Conservation (phyloP, 1,284 basidiomycete species). For the Phylloporus gajari region DNA sequence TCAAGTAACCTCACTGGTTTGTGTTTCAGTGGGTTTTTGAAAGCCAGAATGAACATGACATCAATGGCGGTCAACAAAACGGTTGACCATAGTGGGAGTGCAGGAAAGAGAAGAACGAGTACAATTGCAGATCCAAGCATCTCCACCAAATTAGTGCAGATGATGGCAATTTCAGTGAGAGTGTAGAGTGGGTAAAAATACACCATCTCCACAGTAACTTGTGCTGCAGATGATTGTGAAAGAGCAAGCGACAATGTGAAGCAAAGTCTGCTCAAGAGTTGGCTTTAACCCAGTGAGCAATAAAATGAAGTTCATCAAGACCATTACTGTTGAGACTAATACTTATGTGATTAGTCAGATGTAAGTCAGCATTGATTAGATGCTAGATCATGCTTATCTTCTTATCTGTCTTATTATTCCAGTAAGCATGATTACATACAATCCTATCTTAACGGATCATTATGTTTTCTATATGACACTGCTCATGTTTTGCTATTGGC, state of each 20-base stretch:
- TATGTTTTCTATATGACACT: too few relatives aligned
- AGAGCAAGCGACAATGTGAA: constrained; percentile 65
- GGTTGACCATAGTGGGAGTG: constrained; percentile 72
- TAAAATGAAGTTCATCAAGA: constrained; percentile 47
- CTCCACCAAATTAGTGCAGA: constrained; percentile 69
- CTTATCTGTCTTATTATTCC: too few relatives aligned
- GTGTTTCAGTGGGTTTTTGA: constrained; percentile 56
- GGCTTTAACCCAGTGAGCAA: constrained; percentile 1
- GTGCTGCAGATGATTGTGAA: constrained; percentile 61
- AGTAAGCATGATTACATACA: too few relatives aligned
- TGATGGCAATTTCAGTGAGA: constrained; percentile 73
- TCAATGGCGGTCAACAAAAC: constrained; percentile 79
- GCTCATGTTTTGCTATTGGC: too few relatives aligned
- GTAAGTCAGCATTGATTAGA: too few relatives aligned
- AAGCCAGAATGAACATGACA: constrained; percentile 70
- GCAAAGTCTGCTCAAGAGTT: constrained; percentile 53
- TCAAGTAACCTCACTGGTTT: constrained; percentile 70
- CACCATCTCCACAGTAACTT: constrained; percentile 61
- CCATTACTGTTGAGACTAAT: too few relatives aligned
- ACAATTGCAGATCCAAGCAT: constrained; percentile 82
- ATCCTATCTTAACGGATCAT: too few relatives aligned
- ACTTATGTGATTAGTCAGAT: too few relatives aligned
- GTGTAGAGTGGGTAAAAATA: constrained; percentile 65
- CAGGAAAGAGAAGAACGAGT: constrained; percentile 76
- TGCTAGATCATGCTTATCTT: too few relatives aligned